A percentile compares a stretch with the other conserved stretches of the same genome.
phyloP scores from a whole-genome alignment of 805 yeast species.

The Starmerella khaoyaiensis region DNA sequence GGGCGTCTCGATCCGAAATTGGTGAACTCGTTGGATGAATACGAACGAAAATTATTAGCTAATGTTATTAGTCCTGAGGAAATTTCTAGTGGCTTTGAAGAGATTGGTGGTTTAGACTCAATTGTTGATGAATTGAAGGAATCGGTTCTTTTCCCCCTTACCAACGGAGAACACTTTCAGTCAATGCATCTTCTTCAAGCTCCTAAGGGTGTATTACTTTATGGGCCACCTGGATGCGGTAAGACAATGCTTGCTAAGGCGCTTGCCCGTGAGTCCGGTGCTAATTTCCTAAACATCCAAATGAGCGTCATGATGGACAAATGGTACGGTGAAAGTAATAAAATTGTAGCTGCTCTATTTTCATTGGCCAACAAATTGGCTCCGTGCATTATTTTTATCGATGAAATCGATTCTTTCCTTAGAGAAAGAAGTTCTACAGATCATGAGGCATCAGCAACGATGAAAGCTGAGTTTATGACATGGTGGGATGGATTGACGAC shows the following conservation, averaged over 20 bases:
- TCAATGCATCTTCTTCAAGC: conserved; percentile 61
- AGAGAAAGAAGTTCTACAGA: conserved; percentile 73
- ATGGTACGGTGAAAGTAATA: conserved; percentile 95
- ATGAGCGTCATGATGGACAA: conserved; percentile 93
- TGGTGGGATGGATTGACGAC: conserved; percentile 88
- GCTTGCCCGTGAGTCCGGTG: conserved; percentile 79
- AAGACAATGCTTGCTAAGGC: conserved; percentile 97
- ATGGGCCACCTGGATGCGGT: conserved; percentile 98
- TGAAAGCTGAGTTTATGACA: conserved; percentile 95
- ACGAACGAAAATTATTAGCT: conserved; percentile 66
- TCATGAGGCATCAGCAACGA: conserved; percentile 89
- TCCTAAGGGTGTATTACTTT: conserved; percentile 83
- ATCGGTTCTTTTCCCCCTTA: conserved; percentile 75
- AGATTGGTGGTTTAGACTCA: conserved; percentile 78
- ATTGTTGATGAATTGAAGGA: conserved; percentile 79
- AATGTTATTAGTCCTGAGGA: conserved; percentile 77
- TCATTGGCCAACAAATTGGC: conserved; percentile 78
- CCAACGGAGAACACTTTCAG: conserved; percentile 36
- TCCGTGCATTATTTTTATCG: conserved; percentile 91
- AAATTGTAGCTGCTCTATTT: conserved; percentile 84
- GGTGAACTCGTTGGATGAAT: conserved; percentile 44
- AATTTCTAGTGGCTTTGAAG: conserved; percentile 59
- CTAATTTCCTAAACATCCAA: conserved; percentile 77
- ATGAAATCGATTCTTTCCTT: conserved; percentile 89
- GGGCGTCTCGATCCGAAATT: conserved; percentile 53